phyloP scores from a whole-genome alignment of 139 green algal genomes.

The Chlorella vulgaris region DNA sequence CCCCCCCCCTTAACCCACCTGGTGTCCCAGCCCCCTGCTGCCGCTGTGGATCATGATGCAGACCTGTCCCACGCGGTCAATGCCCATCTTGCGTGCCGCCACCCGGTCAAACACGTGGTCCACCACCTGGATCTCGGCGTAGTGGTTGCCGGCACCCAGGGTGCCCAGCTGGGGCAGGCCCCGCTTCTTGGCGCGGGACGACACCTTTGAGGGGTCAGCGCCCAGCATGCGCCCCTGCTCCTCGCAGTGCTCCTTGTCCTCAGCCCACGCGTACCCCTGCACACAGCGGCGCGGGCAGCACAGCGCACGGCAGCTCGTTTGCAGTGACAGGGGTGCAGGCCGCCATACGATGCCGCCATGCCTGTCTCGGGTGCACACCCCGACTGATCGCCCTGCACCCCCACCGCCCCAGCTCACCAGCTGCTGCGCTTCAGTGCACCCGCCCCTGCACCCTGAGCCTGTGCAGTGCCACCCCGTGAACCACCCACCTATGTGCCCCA shows the following conservation, averaged over 20 bases:
- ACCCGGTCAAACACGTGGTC: slow-evolving; percentile 88
- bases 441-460: too few relatives aligned
- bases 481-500: too few relatives aligned
- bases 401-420: too few relatives aligned
- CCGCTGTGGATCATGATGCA: slow-evolving; percentile 91
- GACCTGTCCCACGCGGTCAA: slow-evolving; percentile 73
- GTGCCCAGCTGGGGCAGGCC: slow-evolving; percentile 93
- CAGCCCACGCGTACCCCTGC: slow-evolving; percentile 83
- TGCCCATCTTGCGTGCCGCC: slow-evolving; percentile 82
- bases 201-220: slow-evolving; percentile 78
- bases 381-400: too few relatives aligned
- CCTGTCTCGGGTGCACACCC: too few relatives aligned
- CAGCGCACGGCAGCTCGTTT: too few relatives aligned
- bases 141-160: slow-evolving; percentile 92
- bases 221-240: slow-evolving; percentile 90
- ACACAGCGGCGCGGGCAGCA: neutral
- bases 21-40: slow-evolving; percentile 83
- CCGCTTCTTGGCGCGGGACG: slow-evolving; percentile 85
- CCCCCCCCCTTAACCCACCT: too few relatives aligned
- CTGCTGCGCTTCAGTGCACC: too few relatives aligned
- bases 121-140: slow-evolving; percentile 83
- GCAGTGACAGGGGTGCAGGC: too few relatives aligned
- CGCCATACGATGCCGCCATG: too few relatives aligned
- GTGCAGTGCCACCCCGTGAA: neutral
- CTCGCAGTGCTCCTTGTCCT: slow-evolving; percentile 94